These are phyloP conservation scores for Extremus antarcticus DNA, from an alignment of 495 filamentous ascomycete species.

Conservation along the genomic window DNA sequence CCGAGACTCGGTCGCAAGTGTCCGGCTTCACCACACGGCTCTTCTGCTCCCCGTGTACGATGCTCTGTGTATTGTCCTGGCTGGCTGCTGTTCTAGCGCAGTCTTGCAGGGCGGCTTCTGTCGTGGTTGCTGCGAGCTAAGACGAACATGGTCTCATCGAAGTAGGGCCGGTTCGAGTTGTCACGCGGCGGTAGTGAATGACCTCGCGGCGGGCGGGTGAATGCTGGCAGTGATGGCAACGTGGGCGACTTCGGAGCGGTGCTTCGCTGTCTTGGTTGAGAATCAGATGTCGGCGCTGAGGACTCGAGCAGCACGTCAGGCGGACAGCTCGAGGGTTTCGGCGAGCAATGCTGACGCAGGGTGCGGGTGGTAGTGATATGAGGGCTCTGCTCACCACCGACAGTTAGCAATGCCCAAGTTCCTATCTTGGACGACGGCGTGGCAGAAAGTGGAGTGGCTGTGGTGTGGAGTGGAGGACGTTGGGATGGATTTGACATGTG, in stretches of 20 bases:
- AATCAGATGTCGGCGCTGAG: no score
- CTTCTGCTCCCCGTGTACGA: no score
- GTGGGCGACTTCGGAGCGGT: neutral
- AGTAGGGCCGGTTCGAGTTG: neutral
- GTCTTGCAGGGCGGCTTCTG: neutral
- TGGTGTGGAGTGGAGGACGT: no score
- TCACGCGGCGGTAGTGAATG: neutral
- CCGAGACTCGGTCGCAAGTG: no score
- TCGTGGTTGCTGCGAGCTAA: neutral
- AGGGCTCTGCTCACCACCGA: no score
- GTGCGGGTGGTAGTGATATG: neutral
- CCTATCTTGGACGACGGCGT: no score
- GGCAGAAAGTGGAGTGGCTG: no score
- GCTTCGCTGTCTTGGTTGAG: neutral
- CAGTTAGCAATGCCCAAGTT: no score
- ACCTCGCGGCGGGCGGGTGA: neutral
- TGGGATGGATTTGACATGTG: neutral
- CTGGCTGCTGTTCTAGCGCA: neutral
- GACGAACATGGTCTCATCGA: neutral
- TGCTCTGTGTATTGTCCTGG: no score
- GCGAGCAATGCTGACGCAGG: neutral
- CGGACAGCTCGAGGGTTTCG: neutral
- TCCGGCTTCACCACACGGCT: no score
- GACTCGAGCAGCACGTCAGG: no score
- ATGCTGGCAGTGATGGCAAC: neutral